Conservation (phyloP, 495 filamentous ascomycete species). For the Articulospora tetracladia region DNA sequence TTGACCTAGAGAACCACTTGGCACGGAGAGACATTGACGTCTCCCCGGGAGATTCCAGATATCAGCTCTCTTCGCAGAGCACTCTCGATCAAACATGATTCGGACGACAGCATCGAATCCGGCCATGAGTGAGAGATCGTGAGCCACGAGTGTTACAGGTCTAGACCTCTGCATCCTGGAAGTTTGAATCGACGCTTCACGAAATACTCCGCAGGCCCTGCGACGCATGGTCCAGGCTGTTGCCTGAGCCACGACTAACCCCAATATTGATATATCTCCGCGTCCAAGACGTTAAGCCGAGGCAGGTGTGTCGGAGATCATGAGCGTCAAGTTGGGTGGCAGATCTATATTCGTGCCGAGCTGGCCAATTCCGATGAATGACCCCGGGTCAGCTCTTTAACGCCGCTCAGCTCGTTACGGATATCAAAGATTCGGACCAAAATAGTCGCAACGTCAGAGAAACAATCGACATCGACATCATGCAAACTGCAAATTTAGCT, state of each 20-base stretch:
- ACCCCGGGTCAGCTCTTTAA: no score
- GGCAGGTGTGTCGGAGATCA: constrained; percentile 1
- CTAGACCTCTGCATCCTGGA: neutral
- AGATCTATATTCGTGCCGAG: neutral
- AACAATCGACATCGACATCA: no score
- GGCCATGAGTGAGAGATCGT: neutral
- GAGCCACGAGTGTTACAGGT: neutral
- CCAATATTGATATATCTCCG: constrained; percentile 12
- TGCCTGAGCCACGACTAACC: constrained; percentile 6
- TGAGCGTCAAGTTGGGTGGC: neutral
- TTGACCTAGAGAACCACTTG: no score
- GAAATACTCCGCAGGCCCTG: constrained; percentile 3
- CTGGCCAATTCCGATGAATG: no score
- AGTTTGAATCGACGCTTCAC: neutral
- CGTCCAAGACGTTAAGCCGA: constrained; percentile 2
- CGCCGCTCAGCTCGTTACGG: no score
- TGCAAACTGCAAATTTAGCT: no score
- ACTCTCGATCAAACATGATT: neutral
- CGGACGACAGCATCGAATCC: neutral
- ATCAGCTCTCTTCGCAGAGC: neutral
- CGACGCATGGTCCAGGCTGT: neutral
- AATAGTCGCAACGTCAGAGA: neutral
- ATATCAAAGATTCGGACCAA: neutral
- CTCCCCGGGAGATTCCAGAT: neutral
- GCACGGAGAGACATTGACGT: no score